These are phyloP conservation scores for Medicago lupulina DNA, from an alignment of 306 rosid genomes.

Conservation along the genomic window DNA sequence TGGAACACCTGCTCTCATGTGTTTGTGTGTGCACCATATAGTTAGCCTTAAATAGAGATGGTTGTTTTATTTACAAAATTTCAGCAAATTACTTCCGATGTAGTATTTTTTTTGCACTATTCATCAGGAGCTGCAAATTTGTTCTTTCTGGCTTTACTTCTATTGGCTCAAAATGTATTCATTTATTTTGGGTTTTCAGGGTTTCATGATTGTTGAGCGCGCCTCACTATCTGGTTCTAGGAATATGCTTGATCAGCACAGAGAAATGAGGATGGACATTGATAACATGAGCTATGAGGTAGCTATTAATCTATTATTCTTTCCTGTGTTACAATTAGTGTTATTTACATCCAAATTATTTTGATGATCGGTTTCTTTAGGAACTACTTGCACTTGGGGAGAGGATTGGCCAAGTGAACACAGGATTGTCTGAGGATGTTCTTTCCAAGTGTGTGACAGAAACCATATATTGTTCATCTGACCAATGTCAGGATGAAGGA, in stretches of 20 bases:
- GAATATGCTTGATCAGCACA: constrained; percentile 73
- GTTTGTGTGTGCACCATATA: neutral
- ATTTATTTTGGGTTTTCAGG: constrained; percentile 52
- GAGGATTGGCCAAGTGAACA: constrained; percentile 80
- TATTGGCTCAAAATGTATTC: constrained; percentile 11
- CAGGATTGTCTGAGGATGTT: constrained; percentile 74
- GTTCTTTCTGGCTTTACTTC: constrained; percentile 17
- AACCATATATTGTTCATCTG: constrained; percentile 78
- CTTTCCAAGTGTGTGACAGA: constrained; percentile 74
- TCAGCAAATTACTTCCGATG: neutral
- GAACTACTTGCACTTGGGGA: constrained; percentile 87
- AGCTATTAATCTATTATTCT: constrained; percentile 14
- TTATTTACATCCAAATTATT: constrained; percentile 2
- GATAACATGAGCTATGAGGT: constrained; percentile 94
- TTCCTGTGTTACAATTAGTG: constrained; percentile 15
- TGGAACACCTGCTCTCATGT: constrained; percentile 17
- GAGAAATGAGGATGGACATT: constrained; percentile 87
- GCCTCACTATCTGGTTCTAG: constrained; percentile 66
- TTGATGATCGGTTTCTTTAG: constrained; percentile 49
- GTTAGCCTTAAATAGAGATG: constrained; percentile 19
- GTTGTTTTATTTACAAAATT: constrained; percentile 26
- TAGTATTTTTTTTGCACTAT: neutral
- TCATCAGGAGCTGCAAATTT: neutral
- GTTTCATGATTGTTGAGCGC: constrained; percentile 74
- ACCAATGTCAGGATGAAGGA: constrained; percentile 72